Percentiles rank a stretch among this genome's conserved stretches.
Evolutionary conservation across 2,329 filamentous ascomycete species (phyloP).

Genomic region (Ophiostoma himal-ulmi): DNA sequence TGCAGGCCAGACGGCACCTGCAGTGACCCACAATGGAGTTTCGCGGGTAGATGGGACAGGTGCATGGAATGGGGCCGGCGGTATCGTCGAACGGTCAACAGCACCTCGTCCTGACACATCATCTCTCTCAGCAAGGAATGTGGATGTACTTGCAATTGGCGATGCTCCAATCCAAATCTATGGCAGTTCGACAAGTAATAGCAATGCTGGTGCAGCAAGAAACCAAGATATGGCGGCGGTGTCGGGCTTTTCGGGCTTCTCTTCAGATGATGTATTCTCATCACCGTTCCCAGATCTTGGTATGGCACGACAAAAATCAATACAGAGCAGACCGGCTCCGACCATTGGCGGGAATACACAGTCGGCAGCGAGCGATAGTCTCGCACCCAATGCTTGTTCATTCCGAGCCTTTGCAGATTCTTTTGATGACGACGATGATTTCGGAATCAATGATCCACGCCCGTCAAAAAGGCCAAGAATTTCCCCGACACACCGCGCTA

Average conservation of each 20-base stretch:
- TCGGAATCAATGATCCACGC: neutral
- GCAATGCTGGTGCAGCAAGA: neutral
- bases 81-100: neutral
- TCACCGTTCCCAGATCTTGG: slow-evolving; percentile 3
- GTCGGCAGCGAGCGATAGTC: neutral
- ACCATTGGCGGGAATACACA: neutral
- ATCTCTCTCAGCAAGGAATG: neutral
- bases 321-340: neutral
- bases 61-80: neutral
- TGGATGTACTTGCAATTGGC: slow-evolving; percentile 15
- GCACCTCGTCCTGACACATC: too few species aligned
- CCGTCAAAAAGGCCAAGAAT: slow-evolving; percentile 8
- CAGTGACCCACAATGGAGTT: neutral
- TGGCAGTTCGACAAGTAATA: neutral
- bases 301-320: neutral
- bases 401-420: neutral
- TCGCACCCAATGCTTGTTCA: neutral
- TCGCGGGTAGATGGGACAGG: neutral
- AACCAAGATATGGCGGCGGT: neutral
- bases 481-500: neutral
- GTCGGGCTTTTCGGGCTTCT: neutral
- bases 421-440: slow-evolving; percentile 2
- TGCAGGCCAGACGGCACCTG: neutral
- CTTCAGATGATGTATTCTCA: neutral
- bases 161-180: slow-evolving; percentile 3